phyloP scores from a whole-genome alignment of 805 yeast species.

The Ogataea dorogensis region DNA sequence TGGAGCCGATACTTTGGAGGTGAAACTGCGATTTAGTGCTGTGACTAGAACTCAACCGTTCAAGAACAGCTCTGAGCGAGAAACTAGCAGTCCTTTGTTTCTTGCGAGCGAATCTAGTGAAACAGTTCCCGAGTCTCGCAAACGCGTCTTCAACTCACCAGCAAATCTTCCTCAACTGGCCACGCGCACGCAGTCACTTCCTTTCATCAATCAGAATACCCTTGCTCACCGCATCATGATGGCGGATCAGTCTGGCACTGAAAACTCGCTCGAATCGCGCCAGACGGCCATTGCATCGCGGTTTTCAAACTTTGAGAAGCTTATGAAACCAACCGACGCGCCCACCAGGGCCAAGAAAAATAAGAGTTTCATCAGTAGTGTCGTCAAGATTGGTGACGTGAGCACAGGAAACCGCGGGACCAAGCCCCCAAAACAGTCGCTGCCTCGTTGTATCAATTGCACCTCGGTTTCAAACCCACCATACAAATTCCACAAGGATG shows the following conservation, averaged over 20 bases:
- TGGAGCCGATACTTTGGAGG: slow-evolving; percentile 49
- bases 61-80: slow-evolving; percentile 1
- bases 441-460: slow-evolving; percentile 33
- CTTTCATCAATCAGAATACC: slow-evolving; percentile 32
- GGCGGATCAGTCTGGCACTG: slow-evolving; percentile 22
- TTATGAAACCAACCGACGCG: slow-evolving; percentile 22
- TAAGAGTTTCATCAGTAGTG: slow-evolving; percentile 32
- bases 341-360: slow-evolving; percentile 33
- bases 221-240: slow-evolving; percentile 33
- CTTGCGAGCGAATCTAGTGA: slow-evolving; percentile 2
- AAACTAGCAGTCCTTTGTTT: slow-evolving; percentile 9
- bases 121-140: slow-evolving; percentile 5
- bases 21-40: slow-evolving; percentile 48
- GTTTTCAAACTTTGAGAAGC: slow-evolving; percentile 32
- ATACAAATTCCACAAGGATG: slow-evolving; percentile 33
- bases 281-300: slow-evolving; percentile 31
- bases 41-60: slow-evolving; percentile 9
- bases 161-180: slow-evolving; percentile 30
- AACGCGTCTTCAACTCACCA: slow-evolving; percentile 6
- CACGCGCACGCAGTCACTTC: slow-evolving; percentile 37
- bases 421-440: slow-evolving; percentile 11
- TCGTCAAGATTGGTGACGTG: slow-evolving; percentile 32
- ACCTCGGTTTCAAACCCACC: slow-evolving; percentile 30
- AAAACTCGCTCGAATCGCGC: slow-evolving; percentile 23
- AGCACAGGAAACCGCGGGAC: slow-evolving; percentile 16